These are phyloP conservation scores for Xylaria acuta DNA, from an alignment of 495 filamentous ascomycete species.

Conservation along the genomic window DNA sequence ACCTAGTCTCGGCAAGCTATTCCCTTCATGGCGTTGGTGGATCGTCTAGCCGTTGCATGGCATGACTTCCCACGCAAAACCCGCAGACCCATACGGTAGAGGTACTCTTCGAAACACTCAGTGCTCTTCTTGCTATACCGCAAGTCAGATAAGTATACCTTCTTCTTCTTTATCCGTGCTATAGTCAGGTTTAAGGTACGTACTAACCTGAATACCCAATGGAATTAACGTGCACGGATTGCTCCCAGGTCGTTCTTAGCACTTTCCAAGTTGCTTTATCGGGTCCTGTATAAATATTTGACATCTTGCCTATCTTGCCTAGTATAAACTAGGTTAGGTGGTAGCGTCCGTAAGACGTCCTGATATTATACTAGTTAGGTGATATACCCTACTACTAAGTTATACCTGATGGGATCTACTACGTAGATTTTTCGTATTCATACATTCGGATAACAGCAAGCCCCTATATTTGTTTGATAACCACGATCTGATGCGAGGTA, in stretches of 20 bases:
- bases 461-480: neutral
- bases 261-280: neutral
- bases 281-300: neutral
- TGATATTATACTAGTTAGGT: neutral
- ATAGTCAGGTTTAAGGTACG: neutral
- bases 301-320: neutral
- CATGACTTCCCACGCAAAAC: constrained; percentile 4
- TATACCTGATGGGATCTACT: too few species aligned
- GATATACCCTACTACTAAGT: too few species aligned
- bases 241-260: neutral
- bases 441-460: neutral
- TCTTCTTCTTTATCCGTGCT: neutral
- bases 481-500: neutral
- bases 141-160: neutral
- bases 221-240: neutral
- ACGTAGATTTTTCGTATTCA: constrained; percentile 3
- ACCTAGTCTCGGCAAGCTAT: neutral
- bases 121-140: neutral
- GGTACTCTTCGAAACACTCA: too few species aligned
- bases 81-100: neutral
- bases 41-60: constrained; percentile 2
- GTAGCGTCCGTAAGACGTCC: too few species aligned
- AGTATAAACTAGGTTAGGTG: too few species aligned
- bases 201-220: neutral
- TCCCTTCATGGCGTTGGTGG: constrained; percentile 4